phyloP scores from a whole-genome alignment of 2,329 filamentous ascomycete genomes.

The Sporothrix pseudoabietina region DNA sequence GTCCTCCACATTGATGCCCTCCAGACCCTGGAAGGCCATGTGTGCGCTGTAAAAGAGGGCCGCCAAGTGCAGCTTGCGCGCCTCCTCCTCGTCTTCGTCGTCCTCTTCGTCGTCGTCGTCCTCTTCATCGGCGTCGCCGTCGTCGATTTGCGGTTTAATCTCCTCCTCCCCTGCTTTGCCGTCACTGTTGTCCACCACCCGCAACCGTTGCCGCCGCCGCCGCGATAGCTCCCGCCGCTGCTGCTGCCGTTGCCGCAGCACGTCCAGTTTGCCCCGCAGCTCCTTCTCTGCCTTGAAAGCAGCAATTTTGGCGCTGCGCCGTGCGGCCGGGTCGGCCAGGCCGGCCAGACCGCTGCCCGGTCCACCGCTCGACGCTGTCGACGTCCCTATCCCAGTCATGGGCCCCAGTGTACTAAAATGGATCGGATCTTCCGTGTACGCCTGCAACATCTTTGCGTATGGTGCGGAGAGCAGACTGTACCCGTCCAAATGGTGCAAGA shows the following conservation, averaged over 20 bases:
- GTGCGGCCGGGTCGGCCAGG: conserved; percentile 59
- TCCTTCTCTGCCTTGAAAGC: conserved; percentile 84
- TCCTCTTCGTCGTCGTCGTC: conserved; percentile 49
- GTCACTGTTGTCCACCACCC: not conserved
- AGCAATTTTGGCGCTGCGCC: conserved; percentile 81
- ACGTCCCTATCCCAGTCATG: conserved; percentile 43
- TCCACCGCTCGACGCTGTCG: not conserved
- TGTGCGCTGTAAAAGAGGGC: conserved; percentile 74
- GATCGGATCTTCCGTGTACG: conserved; percentile 71
- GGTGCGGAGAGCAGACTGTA: conserved; percentile 70
- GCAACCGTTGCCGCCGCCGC: conserved; percentile 23
- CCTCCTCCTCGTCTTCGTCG: conserved; percentile 79
- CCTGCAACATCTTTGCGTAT: conserved; percentile 70
- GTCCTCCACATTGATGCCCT: conserved; percentile 80
- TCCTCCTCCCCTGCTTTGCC: not conserved
- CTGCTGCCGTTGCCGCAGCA: conserved; percentile 47
- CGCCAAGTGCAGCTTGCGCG: conserved; percentile 76
- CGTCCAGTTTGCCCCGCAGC: conserved; percentile 77
- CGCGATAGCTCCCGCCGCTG: conserved; percentile 28
- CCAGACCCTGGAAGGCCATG: conserved; percentile 82
- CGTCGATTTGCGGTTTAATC: not conserved
- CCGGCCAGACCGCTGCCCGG: conserved; percentile 34
- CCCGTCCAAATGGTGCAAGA: conserved; percentile 72
- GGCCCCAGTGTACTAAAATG: conserved; percentile 68
- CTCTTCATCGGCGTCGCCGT: conserved; percentile 15